These are phyloP conservation scores for Colletotrichum paranaense DNA, from an alignment of 2,329 filamentous ascomycete species.

Conservation along the genomic window DNA sequence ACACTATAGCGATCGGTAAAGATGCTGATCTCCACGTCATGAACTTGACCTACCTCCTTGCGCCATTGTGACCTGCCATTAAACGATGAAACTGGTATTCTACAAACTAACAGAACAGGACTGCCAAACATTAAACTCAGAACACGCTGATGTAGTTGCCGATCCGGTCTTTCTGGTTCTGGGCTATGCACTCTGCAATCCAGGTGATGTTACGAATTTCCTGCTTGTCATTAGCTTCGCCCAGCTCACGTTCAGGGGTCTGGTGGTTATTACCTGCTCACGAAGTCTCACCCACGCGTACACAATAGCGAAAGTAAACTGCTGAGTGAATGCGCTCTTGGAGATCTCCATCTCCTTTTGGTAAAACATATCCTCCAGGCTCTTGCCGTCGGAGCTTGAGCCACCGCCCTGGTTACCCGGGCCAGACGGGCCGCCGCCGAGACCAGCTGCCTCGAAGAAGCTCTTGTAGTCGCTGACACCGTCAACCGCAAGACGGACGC, in stretches of 20 bases:
- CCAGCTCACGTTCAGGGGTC: conserved; percentile 17
- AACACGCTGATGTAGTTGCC: conserved; percentile 99
- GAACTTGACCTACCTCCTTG: conserved; percentile 37
- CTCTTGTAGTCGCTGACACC: conserved; percentile 93
- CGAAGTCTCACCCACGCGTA: conserved; percentile 98
- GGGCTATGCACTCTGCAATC: conserved; percentile 99
- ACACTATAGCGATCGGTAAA: conserved; percentile 53
- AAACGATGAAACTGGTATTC: conserved; percentile 48
- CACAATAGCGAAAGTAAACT: conserved; percentile 94
- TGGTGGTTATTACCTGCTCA: conserved; percentile 80
- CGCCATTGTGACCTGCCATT: conserved; percentile 49
- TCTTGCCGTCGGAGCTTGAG: conserved; percentile 83
- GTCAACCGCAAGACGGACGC: conserved; percentile 92
- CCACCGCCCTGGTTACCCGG: conserved; percentile 89
- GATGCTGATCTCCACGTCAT: conserved; percentile 38
- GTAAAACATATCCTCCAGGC: conserved; percentile 97
- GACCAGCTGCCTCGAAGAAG: conserved; percentile 92
- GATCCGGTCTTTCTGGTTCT: conserved; percentile 99
- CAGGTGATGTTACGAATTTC: conserved; percentile 99
- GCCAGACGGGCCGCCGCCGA: conserved; percentile 76
- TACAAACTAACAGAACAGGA: conserved; percentile 49
- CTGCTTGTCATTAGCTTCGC: conserved; percentile 63
- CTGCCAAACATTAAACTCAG: conserved; percentile 54
- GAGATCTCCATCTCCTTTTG: conserved; percentile 99
- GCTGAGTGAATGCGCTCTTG: conserved; percentile 93